A percentile compares a stretch with the other conserved stretches of the same genome.
Conservation (phyloP, 495 filamentous ascomycete species). For the Endocarpon pusillum region DNA sequence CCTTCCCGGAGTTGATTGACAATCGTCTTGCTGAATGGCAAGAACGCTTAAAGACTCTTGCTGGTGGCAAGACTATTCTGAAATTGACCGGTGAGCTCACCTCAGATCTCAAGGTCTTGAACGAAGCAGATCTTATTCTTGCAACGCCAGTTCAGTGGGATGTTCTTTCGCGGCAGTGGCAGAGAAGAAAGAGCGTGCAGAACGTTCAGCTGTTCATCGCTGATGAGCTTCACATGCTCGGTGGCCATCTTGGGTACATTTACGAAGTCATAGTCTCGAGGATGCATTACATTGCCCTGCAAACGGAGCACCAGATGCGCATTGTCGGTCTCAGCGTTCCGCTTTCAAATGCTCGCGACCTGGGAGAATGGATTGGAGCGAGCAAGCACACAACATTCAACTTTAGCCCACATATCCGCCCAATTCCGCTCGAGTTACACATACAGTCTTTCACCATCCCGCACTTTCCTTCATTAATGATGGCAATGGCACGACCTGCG, state of each 20-base stretch:
- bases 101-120: constrained; percentile 76
- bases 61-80: constrained; percentile 78
- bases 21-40: constrained; percentile 66
- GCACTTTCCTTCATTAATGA: constrained; percentile 94
- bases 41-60: constrained; percentile 49
- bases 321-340: constrained; percentile 86
- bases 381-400: constrained; percentile 97
- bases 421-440: constrained; percentile 79
- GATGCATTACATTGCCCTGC: constrained; percentile 90
- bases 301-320: constrained; percentile 68
- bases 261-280: constrained; percentile 94
- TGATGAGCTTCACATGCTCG: constrained; percentile 93
- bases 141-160: constrained; percentile 94
- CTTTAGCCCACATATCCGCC: constrained; percentile 82
- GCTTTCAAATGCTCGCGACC: constrained; percentile 76
- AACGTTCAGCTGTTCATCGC: constrained; percentile 84
- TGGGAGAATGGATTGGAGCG: constrained; percentile 98
- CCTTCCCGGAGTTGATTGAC: constrained; percentile 90
- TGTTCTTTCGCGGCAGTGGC: constrained; percentile 86
- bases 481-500: constrained; percentile 90
- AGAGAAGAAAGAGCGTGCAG: constrained; percentile 85
- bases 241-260: constrained; percentile 71
- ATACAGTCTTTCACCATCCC: constrained; percentile 92
- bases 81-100: constrained; percentile 92
- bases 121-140: constrained; percentile 76